These are phyloP conservation scores for Picea mariana DNA, from an alignment of 83 land plant genomes.

Conservation along the genomic window DNA sequence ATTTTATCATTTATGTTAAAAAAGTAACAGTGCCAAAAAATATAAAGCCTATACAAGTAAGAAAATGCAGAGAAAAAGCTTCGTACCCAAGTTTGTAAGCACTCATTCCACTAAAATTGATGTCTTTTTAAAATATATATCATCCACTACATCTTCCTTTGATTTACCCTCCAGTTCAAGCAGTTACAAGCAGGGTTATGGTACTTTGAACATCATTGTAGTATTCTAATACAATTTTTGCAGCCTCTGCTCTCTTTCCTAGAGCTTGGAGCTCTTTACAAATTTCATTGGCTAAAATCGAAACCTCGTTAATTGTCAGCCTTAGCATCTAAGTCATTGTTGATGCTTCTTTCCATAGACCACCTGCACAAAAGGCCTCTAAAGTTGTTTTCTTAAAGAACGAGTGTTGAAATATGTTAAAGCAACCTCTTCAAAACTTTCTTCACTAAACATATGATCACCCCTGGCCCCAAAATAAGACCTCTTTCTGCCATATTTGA, in stretches of 20 bases:
- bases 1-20: not conserved
- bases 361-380: constrained; percentile 79
- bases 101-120: constrained; percentile 95
- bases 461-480: constrained; percentile 85
- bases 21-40: too few relatives aligned
- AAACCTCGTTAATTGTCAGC: constrained; percentile 37
- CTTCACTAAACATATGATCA: constrained; percentile 64
- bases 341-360: constrained; percentile 76
- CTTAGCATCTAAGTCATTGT: constrained; percentile 71
- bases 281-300: constrained; percentile 72
- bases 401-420: constrained; percentile 70
- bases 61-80: too few relatives aligned
- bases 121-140: constrained; percentile 86
- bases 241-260: constrained; percentile 59
- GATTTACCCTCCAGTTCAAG: constrained; percentile 46
- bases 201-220: constrained; percentile 61
- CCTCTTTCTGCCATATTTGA: constrained; percentile 38
- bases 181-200: too few relatives aligned
- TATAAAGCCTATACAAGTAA: too few relatives aligned
- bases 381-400: constrained; percentile 66
- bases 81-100: constrained; percentile 89
- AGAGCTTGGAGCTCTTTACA: constrained; percentile 95
- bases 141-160: constrained; percentile 67
- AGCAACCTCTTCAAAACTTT: constrained; percentile 90
- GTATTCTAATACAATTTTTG: constrained; percentile 36